Evolutionary conservation across 495 filamentous ascomycete genomes (phyloP).

Genomic region (Hypoxylon intermedium): DNA sequence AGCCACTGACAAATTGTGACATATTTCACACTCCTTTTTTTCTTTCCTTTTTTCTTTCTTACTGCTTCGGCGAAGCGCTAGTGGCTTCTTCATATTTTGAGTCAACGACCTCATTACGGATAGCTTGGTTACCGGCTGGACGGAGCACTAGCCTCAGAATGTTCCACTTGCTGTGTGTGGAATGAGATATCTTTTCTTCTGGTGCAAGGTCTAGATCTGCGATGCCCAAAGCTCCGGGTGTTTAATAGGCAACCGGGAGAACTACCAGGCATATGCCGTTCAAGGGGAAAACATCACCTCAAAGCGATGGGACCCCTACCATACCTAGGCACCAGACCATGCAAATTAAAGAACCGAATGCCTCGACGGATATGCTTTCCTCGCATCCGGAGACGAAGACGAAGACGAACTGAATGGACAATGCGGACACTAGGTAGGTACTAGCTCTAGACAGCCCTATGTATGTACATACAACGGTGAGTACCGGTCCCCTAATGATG

Average conservation of each 20-base stretch:
- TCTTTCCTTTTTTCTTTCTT: no score
- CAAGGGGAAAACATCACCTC: conserved; percentile 1
- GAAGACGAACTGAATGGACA: neutral
- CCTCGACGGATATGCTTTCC: conserved; percentile 28
- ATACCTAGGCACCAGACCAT: conserved; percentile 10
- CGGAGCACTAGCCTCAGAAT: neutral
- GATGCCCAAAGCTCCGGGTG: conserved; percentile 5
- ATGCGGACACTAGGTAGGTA: conserved; percentile 8
- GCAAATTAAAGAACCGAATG: conserved; percentile 16
- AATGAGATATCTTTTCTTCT: conserved; percentile 7
- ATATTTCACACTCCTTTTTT: no score
- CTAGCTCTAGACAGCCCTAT: conserved; percentile 30
- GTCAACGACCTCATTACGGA: neutral
- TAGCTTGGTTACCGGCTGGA: conserved; percentile 3
- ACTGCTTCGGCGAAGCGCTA: no score
- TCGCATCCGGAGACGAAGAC: conserved; percentile 28
- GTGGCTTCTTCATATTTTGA: neutral
- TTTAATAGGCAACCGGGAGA: conserved; percentile 31
- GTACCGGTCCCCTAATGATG: conserved; percentile 12
- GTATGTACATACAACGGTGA: conserved; percentile 10
- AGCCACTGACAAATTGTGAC: neutral
- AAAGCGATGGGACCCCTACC: conserved; percentile 19
- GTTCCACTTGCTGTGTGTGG: conserved; percentile 10
- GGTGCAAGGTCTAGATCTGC: conserved; percentile 20
- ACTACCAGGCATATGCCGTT: conserved; percentile 5